Evolutionary conservation across 2,329 filamentous ascomycete species (phyloP), one percentile per base, ranked within the genome.

Genomic region (Diaporthe caulivora): DNA sequence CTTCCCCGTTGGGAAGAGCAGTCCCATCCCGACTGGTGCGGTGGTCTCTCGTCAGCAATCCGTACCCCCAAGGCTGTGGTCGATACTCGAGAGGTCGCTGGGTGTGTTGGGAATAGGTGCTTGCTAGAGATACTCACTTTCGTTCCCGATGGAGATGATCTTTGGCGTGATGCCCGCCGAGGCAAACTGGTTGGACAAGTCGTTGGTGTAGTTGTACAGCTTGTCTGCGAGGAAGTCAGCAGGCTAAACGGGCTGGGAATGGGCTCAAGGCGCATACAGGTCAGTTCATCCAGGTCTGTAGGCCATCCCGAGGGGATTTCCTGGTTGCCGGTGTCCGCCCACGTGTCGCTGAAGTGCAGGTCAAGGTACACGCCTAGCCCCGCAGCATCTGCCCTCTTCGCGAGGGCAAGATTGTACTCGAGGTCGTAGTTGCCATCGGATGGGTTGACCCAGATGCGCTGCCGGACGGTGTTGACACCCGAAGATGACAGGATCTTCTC

Each of bases 91-190:
- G 29, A n/a, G 26, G 4, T 26, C 26, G 2, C 10, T 18, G 6
- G 13, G 9, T 37, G 17, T 44, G 6, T 49, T 9, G 26, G 11
- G 24, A 26, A 5, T 5, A 24, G 17, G 26, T 24, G 47, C 7
- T 15, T 31, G 58, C 13, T 10, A 34, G 21, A 18, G 60, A 18
- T 49, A 18, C 60, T 65, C 1, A 65, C 42, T 94, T 79, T 94
- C 93, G 78, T 95, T 95, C 31, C 93, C 93, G 76, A 95, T 92
- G 21, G 90, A 92, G 65, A 94, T 87, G 65, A 94, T 90, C 2
- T 85, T 83, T 0, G 92, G 88, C 4, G 85, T 81, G 29, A 93
- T 84, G 3, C 86, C 86, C 21, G 87, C 87, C 0, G 81, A 80
- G 1, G 88, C 86, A 77, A 94, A 93, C 21, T 85, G 82, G 78